A percentile compares a stretch with the other conserved stretches of the same genome.
phyloP scores from a whole-genome alignment of 345 rosid species.

The Litchi chinensis region DNA sequence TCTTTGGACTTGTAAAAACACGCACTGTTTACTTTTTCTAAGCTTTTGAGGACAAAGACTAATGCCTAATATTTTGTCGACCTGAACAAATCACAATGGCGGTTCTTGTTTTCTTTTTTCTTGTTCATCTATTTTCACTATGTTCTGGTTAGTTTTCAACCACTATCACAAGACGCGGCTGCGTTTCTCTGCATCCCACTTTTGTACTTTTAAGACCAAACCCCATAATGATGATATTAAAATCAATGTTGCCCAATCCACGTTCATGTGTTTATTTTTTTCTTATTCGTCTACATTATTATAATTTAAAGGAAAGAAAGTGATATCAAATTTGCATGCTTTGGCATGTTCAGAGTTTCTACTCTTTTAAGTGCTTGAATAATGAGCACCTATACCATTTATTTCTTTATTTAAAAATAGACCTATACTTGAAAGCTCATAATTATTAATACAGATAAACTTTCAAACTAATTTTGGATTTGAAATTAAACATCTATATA shows the following conservation, averaged over 20 bases:
- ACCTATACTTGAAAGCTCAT: no score
- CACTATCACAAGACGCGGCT: neutral
- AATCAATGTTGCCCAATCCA: neutral
- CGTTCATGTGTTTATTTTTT: no score
- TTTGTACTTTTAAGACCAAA: neutral
- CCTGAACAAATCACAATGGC: neutral
- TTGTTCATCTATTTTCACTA: neutral
- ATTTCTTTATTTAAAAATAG: no score
- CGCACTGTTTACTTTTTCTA: neutral
- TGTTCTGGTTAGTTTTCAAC: neutral
- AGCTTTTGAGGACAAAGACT: neutral
- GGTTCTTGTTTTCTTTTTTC: no score
- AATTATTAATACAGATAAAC: no score
- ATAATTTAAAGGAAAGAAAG: neutral
- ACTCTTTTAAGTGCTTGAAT: no score
- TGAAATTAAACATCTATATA: no score
- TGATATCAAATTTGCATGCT: neutral
- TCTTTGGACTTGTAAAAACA: constrained; percentile 3
- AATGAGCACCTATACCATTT: no score
- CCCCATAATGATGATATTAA: neutral
- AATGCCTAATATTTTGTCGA: neutral
- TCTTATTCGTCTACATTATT: neutral
- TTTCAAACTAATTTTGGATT: no score
- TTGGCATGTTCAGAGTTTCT: neutral
- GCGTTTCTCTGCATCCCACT: constrained; percentile 7